Conservation (phyloP, 78 protist species). For the Isochrysis galbana region DNA sequence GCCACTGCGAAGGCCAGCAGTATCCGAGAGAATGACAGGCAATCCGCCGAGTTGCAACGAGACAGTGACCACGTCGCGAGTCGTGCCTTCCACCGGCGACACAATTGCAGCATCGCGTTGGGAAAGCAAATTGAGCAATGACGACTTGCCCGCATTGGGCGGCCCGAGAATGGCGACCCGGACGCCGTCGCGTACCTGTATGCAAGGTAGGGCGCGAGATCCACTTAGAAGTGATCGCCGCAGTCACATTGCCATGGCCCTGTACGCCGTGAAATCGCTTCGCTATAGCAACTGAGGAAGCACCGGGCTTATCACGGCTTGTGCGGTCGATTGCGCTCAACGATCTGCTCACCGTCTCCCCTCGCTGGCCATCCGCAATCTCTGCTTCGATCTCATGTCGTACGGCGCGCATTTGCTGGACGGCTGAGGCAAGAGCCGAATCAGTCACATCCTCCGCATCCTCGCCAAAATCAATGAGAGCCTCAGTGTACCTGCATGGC, state of each 20-base stretch:
- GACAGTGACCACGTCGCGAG: constrained; percentile 87
- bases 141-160: constrained; percentile 74
- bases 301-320: no score
- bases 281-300: no score
- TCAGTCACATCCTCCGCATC: constrained; percentile 70
- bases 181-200: constrained; percentile 29
- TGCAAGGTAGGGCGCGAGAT: no score
- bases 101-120: constrained; percentile 85
- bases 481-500: constrained; percentile 83
- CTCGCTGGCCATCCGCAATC: constrained; percentile 65
- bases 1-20: constrained; percentile 77
- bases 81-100: constrained; percentile 84
- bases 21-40: constrained; percentile 81
- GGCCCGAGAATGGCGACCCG: constrained; percentile 67
- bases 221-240: no score
- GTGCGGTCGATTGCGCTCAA: no score
- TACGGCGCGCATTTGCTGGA: background rate
- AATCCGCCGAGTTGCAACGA: constrained; percentile 76
- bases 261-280: no score
- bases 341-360: constrained; percentile 73
- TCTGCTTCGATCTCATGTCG: constrained; percentile 36
- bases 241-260: no score
- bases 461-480: constrained; percentile 90
- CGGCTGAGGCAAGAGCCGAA: background rate
- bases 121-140: constrained; percentile 79